Base-by-base conservation (phyloP, 2,329 filamentous ascomycete species). In the Aspergillus sojae region DNA sequence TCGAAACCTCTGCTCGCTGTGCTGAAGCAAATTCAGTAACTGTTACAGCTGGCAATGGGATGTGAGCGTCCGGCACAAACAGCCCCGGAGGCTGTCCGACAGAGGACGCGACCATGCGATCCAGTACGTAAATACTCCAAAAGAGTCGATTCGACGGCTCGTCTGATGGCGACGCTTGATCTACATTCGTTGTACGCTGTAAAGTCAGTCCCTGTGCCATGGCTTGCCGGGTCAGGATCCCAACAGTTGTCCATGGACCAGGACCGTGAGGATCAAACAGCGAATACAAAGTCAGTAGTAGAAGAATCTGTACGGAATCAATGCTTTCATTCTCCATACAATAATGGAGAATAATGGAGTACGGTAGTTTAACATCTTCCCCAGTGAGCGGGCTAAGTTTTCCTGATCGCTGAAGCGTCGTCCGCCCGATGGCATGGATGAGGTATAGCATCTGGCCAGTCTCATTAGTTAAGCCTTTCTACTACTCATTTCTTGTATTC, bases 11-110 rank as follows among this genome's bases (percentile, higher is more conserved):
- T 3, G 53, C 43, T 19, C 60, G 28, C 4, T 57, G 48, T 4
- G 41, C 16, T 4, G 60, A 57, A 1, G 60, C 60, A 30, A 62
- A 62, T 16, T 62, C 60, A 6, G 36, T 41, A 1, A 62, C 60
- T 5, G 60, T 62, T 23, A 62, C 56, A 5, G 60, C 54, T 16
- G 60, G 60, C 19, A 62, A 58, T 16, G 53, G 60, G 16, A 62
- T 26, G 5, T 23, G 45, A 23, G 26, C 30, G 21, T 62, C 60
- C 16, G 56, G 52, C 1, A 56, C 54, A n/a, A 57, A 36, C n/a
- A 62, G 54, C 14, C 60, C 60, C 7, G 60, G 23, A 32, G 16
- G 6, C 46, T 50, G 46, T 19, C 58, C 58, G 10, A 60, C 58
- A 3, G 58, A 60, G 0, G 41, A 26, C 0, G 58, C 58, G 36